phyloP scores from a whole-genome alignment of 2,329 filamentous ascomycete species.

The Ascocoryne sarcoides region DNA sequence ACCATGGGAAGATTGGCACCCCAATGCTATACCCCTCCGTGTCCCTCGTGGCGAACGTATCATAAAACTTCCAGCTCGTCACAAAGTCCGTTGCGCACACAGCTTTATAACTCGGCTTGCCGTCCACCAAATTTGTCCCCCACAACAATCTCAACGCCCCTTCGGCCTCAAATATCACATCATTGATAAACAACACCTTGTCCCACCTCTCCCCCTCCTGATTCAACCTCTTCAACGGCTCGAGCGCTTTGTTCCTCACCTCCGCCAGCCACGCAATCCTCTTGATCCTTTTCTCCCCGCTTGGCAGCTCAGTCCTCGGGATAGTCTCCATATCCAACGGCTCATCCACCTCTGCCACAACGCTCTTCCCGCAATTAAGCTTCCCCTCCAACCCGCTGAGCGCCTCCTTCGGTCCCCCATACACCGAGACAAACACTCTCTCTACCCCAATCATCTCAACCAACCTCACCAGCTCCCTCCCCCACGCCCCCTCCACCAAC shows the following conservation, averaged over 20 bases:
- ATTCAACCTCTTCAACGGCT: constrained; percentile 52
- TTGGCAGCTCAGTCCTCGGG: constrained; percentile 51
- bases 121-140: constrained; percentile 44
- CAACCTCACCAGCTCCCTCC: constrained; percentile 47
- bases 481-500: constrained; percentile 57
- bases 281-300: constrained; percentile 55
- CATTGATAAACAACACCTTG: constrained; percentile 58
- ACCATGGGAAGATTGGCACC: constrained; percentile 60
- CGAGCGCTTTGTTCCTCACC: constrained; percentile 61
- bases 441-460: constrained; percentile 57
- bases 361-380: constrained; percentile 38
- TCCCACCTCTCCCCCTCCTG: constrained; percentile 38
- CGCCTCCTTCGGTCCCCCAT: constrained; percentile 50
- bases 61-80: constrained; percentile 60
- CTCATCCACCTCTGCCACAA: constrained; percentile 49
- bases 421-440: constrained; percentile 64
- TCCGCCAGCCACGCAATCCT: constrained; percentile 67
- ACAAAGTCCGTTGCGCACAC: constrained; percentile 66
- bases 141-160: constrained; percentile 54
- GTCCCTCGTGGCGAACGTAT: constrained; percentile 65
- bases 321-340: constrained; percentile 45
- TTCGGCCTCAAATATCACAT: constrained; percentile 45
- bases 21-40: constrained; percentile 53
- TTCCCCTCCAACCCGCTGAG: constrained; percentile 43
- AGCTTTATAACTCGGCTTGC: constrained; percentile 51